Evolutionary conservation across 805 yeast species (phyloP).

Genomic region (Metschnikowia bowlesiae): DNA sequence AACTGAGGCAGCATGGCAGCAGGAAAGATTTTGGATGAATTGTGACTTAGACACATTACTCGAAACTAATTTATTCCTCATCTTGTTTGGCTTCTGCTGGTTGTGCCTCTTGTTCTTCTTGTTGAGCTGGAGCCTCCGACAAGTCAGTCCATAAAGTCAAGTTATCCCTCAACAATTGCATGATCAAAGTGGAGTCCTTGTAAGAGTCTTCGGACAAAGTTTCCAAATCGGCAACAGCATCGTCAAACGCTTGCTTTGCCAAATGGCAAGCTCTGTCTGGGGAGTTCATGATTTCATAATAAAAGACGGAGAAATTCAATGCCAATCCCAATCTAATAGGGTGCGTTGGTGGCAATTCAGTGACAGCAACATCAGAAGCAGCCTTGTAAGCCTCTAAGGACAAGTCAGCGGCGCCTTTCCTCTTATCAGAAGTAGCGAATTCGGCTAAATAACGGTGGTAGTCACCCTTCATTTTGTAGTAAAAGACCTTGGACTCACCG

Average conservation of each 20-base stretch:
- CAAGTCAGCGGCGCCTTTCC: slow-evolving; percentile 87
- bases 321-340: slow-evolving; percentile 98
- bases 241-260: slow-evolving; percentile 98
- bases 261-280: slow-evolving; percentile 99
- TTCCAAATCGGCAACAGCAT: slow-evolving; percentile 98
- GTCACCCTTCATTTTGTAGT: slow-evolving; percentile 99
- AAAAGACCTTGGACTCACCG: slow-evolving; percentile 97
- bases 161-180: slow-evolving; percentile 98
- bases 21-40: slow-evolving; percentile 7
- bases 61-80: slow-evolving; percentile 22
- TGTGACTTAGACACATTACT: slow-evolving; percentile 13
- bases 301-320: slow-evolving; percentile 94
- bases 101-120: slow-evolving; percentile 30
- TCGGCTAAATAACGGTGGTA: slow-evolving; percentile 99
- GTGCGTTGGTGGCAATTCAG: slow-evolving; percentile 97
- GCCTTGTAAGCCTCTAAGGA: slow-evolving; percentile 92
- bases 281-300: slow-evolving; percentile 95
- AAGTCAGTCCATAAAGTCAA: slow-evolving; percentile 97
- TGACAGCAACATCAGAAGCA: slow-evolving; percentile 95
- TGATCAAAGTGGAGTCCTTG: slow-evolving; percentile 96
- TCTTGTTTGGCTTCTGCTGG: slow-evolving; percentile 22
- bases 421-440: slow-evolving; percentile 86
- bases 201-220: slow-evolving; percentile 96
- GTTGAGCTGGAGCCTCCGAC: slow-evolving; percentile 63
- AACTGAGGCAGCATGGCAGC: slow-evolving; percentile 13